Evolutionary conservation across 768 basidiomycete species (phyloP).

Genomic region (Rhizopogon roseolus): DNA sequence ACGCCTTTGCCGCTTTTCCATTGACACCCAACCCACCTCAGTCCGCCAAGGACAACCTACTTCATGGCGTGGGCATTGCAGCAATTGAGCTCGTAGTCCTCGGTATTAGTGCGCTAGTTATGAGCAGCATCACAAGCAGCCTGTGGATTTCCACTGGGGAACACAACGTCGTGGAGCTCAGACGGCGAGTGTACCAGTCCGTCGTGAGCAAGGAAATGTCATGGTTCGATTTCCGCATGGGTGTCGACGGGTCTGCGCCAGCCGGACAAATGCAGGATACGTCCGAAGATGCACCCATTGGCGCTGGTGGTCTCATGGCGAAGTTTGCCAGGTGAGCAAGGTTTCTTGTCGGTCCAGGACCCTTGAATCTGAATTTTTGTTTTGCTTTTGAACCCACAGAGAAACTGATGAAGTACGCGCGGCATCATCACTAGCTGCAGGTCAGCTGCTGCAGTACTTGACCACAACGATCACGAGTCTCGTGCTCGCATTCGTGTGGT

Average conservation of each 20-base stretch:
- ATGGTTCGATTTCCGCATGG: conserved; percentile 90
- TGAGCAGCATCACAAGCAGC: conserved; percentile 70
- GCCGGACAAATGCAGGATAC: conserved; percentile 23
- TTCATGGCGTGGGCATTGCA: conserved; percentile 53
- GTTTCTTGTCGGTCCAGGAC: neutral
- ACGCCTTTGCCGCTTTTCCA: conserved; percentile 61
- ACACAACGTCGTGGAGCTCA: conserved; percentile 61
- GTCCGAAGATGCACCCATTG: conserved; percentile 46
- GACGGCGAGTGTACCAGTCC: conserved; percentile 63
- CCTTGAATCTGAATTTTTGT: neutral
- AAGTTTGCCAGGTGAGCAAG: conserved; percentile 72
- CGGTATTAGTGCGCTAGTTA: conserved; percentile 57
- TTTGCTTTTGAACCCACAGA: conserved; percentile 34
- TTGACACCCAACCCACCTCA: conserved; percentile 33
- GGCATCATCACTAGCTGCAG: conserved; percentile 77
- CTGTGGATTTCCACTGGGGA: conserved; percentile 92
- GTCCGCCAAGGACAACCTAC: conserved; percentile 43
- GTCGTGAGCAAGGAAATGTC: conserved; percentile 69
- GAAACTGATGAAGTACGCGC: conserved; percentile 93
- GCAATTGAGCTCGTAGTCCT: conserved; percentile 66
- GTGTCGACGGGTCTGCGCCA: conserved; percentile 40
- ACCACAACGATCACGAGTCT: conserved; percentile 78
- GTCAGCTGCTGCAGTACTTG: conserved; percentile 74
- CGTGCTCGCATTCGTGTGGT: conserved; percentile 74
- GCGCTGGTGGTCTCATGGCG: conserved; percentile 90